A percentile compares a stretch with the other conserved stretches of the same genome.
Conservation (phyloP, 768 basidiomycete species). For the Boletus subcaerulescens region DNA sequence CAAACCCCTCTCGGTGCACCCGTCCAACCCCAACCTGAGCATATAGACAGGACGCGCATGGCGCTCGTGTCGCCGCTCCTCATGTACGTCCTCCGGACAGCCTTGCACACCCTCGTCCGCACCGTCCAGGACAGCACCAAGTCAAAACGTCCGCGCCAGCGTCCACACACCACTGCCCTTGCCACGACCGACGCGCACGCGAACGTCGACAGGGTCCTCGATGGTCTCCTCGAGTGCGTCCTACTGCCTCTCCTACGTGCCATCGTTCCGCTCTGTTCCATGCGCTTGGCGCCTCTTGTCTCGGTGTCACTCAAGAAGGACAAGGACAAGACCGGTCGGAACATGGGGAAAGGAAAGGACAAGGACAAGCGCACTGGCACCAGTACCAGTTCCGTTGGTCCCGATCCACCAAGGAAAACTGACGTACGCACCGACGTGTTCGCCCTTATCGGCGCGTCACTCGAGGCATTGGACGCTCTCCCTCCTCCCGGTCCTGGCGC, state of each 20-base stretch:
- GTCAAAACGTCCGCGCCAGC: slow-evolving; percentile 12
- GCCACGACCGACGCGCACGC: background rate
- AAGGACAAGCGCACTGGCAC: background rate
- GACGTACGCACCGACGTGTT: slow-evolving; percentile 24
- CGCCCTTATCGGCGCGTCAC: slow-evolving; percentile 20
- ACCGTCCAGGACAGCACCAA: slow-evolving; percentile 7
- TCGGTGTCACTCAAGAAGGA: slow-evolving; percentile 3
- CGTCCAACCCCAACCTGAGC: background rate
- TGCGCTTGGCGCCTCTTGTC: slow-evolving; percentile 14
- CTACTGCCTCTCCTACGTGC: slow-evolving; percentile 21
- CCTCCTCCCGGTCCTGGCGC: background rate
- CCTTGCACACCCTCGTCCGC: slow-evolving; percentile 16
- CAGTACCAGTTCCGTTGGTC: background rate
- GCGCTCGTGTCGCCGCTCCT: slow-evolving; percentile 24
- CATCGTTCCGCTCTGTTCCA: slow-evolving; percentile 18
- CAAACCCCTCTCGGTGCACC: background rate
- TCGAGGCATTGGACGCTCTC: slow-evolving; percentile 19
- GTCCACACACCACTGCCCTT: background rate
- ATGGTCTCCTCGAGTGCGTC: slow-evolving; percentile 18
- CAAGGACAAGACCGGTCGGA: slow-evolving; percentile 1
- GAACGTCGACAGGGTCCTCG: slow-evolving; percentile 12
- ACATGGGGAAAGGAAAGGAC: background rate
- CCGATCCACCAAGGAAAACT: background rate
- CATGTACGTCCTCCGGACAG: slow-evolving; percentile 18
- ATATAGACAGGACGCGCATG: slow-evolving; percentile 18